phyloP scores from a whole-genome alignment of 257 asterid species.

The Phtheirospermum japonicum region DNA sequence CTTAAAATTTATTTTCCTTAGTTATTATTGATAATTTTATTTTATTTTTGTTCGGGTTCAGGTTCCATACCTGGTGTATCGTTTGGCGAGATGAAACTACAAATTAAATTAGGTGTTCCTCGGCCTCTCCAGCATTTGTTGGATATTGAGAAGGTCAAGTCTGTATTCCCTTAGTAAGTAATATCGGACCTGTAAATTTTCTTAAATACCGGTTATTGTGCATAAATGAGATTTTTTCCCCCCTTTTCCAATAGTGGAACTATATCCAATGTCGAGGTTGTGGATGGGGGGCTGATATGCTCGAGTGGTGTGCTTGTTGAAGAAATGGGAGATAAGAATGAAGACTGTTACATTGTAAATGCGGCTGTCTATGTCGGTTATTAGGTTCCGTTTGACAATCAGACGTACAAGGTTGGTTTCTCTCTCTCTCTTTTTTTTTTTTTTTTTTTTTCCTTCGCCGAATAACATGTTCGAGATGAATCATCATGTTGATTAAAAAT shows the following conservation, averaged over 20 bases:
- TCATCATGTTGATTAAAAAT: neutral
- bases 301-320: slow-evolving; percentile 92
- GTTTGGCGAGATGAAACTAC: slow-evolving; percentile 86
- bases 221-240: slow-evolving; percentile 6
- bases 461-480: neutral
- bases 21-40: too few relatives aligned
- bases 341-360: slow-evolving; percentile 84
- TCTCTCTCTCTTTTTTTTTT: too few relatives aligned
- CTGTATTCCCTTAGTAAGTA: slow-evolving; percentile 97
- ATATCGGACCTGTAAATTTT: neutral
- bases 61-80: slow-evolving; percentile 93
- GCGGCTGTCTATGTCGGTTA: slow-evolving; percentile 98
- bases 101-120: slow-evolving; percentile 92
- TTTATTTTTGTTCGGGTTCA: slow-evolving; percentile 28
- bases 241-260: slow-evolving; percentile 50
- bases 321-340: slow-evolving; percentile 96
- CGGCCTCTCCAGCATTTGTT: slow-evolving; percentile 57
- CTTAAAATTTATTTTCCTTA: too few relatives aligned
- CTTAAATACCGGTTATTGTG: neutral
- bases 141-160: slow-evolving; percentile 82
- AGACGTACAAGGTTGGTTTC: slow-evolving; percentile 32
- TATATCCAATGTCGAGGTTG: slow-evolving; percentile 75
- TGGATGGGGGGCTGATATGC: slow-evolving; percentile 86
- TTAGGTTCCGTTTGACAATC: slow-evolving; percentile 28
- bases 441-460: neutral